phyloP scores from a whole-genome alignment of 148 eudicot species.

The Suaeda aralocaspica region DNA sequence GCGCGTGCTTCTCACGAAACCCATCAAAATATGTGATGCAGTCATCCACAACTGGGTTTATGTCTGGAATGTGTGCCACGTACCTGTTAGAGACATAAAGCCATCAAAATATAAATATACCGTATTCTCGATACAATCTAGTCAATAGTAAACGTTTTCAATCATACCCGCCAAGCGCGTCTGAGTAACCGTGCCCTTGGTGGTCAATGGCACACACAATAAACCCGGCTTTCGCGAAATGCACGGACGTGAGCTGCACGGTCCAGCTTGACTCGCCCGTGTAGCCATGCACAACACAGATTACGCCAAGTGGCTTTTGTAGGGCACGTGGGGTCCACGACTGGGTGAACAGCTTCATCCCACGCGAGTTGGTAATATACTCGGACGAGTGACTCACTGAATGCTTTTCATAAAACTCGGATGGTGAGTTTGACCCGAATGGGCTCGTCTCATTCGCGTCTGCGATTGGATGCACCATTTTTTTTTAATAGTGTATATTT shows the following conservation, averaged over 20 bases:
- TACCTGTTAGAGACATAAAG: too few relatives aligned
- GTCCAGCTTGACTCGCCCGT: slow-evolving; percentile 96
- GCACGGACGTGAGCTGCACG: slow-evolving; percentile 66
- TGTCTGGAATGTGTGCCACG: slow-evolving; percentile 67
- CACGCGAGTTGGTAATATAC: slow-evolving; percentile 61
- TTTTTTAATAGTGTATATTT: not conserved
- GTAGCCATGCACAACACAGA: slow-evolving; percentile 85
- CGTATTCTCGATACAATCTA: too few relatives aligned
- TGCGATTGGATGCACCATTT: slow-evolving; percentile 69
- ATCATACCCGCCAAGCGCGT: slow-evolving; percentile 61
- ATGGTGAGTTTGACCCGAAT: slow-evolving; percentile 54
- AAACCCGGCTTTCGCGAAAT: slow-evolving; percentile 68
- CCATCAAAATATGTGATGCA: slow-evolving; percentile 58
- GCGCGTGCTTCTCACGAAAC: slow-evolving; percentile 49
- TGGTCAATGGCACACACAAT: slow-evolving; percentile 80
- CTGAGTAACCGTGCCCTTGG: slow-evolving; percentile 92
- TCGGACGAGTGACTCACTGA: slow-evolving; percentile 64
- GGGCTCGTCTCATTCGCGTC: slow-evolving; percentile 70
- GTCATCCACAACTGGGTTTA: slow-evolving; percentile 75
- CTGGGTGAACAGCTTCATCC: slow-evolving; percentile 83
- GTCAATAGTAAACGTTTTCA: too few relatives aligned
- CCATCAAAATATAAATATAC: too few relatives aligned
- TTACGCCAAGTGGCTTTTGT: slow-evolving; percentile 27
- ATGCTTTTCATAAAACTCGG: slow-evolving; percentile 79
- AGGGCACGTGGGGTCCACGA: slow-evolving; percentile 61